phyloP scores from a whole-genome alignment of 257 asterid species.

The Anisodus tanguticus region DNA sequence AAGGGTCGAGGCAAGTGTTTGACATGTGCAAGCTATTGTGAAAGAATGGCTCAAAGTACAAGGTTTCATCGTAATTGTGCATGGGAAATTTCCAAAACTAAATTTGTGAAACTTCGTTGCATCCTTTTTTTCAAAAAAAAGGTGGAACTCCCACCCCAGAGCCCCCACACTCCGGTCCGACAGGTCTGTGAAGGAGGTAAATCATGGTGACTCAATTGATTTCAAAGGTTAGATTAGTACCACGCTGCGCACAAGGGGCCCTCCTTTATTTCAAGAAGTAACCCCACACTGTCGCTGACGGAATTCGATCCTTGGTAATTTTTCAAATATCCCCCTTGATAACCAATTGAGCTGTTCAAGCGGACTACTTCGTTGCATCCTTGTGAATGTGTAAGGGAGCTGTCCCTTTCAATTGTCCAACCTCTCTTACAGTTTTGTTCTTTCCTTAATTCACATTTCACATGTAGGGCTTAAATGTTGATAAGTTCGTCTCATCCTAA shows the following conservation, averaged over 20 bases:
- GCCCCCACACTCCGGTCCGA: no score
- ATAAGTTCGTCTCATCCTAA: not conserved
- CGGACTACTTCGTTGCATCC: not conserved
- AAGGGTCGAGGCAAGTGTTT: not conserved
- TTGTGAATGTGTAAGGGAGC: constrained; percentile 20
- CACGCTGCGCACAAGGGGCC: no score
- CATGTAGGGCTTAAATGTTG: not conserved
- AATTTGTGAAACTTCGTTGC: not conserved
- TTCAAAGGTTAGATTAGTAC: no score
- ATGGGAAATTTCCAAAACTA: not conserved
- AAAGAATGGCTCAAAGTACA: not conserved
- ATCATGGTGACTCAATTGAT: no score
- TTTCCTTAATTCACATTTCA: not conserved
- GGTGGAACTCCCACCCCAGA: no score
- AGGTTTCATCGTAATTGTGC: not conserved
- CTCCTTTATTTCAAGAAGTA: no score
- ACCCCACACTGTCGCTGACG: no score
- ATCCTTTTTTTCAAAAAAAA: no score
- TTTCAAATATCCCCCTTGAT: no score
- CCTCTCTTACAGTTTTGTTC: not conserved
- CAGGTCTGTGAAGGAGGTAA: no score
- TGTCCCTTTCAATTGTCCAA: not conserved
- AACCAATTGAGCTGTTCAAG: no score
- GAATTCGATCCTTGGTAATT: no score
- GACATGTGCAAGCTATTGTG: not conserved